Percentiles rank a stretch among this genome's conserved stretches.
These are phyloP conservation scores for Cercospora zeina DNA, from an alignment of 2,329 filamentous ascomycete genomes.

Conservation along the genomic window DNA sequence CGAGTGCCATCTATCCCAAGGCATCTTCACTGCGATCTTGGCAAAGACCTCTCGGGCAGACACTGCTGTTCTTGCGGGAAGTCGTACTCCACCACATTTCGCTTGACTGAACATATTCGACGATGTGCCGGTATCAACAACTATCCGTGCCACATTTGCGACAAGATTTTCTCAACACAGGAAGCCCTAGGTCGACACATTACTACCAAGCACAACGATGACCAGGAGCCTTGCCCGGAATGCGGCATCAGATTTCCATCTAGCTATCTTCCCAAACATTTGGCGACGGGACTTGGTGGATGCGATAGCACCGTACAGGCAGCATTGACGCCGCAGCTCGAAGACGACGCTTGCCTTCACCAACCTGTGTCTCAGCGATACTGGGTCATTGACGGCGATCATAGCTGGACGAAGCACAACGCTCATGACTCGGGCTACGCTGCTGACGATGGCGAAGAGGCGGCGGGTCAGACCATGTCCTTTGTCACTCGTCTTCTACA, in stretches of 20 bases:
- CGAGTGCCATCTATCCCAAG: slow-evolving; percentile 11
- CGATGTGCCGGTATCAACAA: slow-evolving; percentile 26
- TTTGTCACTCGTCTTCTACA: slow-evolving; percentile 26
- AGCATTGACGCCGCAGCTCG: slow-evolving; percentile 21
- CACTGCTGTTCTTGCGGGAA: slow-evolving; percentile 31
- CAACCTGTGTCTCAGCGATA: slow-evolving; percentile 27
- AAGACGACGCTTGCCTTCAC: slow-evolving; percentile 14
- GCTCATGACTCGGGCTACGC: slow-evolving; percentile 9
- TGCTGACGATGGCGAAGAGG: slow-evolving; percentile 16
- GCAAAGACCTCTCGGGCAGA: slow-evolving; percentile 24
- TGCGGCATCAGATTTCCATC: slow-evolving; percentile 27
- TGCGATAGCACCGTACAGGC: slow-evolving; percentile 29
- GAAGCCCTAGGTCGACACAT: slow-evolving; percentile 23
- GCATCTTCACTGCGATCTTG: slow-evolving; percentile 28
- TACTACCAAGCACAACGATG: slow-evolving; percentile 21
- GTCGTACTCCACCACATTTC: slow-evolving; percentile 23
- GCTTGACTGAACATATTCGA: slow-evolving; percentile 24
- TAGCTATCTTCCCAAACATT: slow-evolving; percentile 25
- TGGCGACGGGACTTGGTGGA: slow-evolving; percentile 29
- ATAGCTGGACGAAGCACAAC: slow-evolving; percentile 19
- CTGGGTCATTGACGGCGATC: slow-evolving; percentile 31
- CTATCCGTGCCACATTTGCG: slow-evolving; percentile 27
- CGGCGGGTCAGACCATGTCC: slow-evolving; percentile 24
- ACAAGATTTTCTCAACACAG: slow-evolving; percentile 25
- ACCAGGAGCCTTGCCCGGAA: slow-evolving; percentile 29